A percentile compares a stretch with the other conserved stretches of the same genome.
phyloP scores from a whole-genome alignment of 495 filamentous ascomycete genomes.

The Hyaloscypha finlandica region DNA sequence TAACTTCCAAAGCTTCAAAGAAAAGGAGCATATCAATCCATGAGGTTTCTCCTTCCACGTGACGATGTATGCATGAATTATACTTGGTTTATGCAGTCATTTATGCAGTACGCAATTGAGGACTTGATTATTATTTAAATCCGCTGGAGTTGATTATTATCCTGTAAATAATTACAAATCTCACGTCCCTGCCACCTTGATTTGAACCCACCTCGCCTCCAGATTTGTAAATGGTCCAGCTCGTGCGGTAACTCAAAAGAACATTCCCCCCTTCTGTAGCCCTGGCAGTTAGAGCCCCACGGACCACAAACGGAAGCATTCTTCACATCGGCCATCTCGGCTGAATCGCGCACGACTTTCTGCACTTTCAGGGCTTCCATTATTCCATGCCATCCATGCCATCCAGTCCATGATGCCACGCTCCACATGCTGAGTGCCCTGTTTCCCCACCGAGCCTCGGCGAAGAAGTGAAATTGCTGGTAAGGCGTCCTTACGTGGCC shows the following conservation, averaged over 20 bases:
- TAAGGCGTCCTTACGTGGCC: constrained; percentile 4
- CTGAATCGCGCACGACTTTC: not conserved
- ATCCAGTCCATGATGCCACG: not conserved
- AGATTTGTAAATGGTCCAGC: not conserved
- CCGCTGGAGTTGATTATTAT: too few species aligned
- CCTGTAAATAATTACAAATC: not conserved
- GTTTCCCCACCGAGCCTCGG: constrained; percentile 1
- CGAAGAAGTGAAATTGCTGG: constrained; percentile 1
- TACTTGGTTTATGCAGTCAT: too few species aligned
- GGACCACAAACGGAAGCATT: not conserved
- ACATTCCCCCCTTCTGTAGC: not conserved
- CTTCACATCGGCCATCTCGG: not conserved
- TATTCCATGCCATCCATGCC: not conserved
- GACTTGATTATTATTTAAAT: too few species aligned
- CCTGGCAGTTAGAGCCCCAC: not conserved
- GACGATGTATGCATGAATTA: too few species aligned
- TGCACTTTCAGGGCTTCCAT: not conserved
- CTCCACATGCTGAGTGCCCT: not conserved
- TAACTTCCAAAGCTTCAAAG: too few species aligned
- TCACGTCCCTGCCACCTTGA: not conserved
- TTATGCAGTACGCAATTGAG: too few species aligned
- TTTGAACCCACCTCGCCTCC: constrained; percentile 9
- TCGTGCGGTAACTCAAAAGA: constrained; percentile 13
- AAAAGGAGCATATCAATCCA: too few species aligned
- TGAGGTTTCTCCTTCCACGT: too few species aligned